Conservation (phyloP, 2,329 filamentous ascomycete genomes). For the Balansia obtecta region DNA sequence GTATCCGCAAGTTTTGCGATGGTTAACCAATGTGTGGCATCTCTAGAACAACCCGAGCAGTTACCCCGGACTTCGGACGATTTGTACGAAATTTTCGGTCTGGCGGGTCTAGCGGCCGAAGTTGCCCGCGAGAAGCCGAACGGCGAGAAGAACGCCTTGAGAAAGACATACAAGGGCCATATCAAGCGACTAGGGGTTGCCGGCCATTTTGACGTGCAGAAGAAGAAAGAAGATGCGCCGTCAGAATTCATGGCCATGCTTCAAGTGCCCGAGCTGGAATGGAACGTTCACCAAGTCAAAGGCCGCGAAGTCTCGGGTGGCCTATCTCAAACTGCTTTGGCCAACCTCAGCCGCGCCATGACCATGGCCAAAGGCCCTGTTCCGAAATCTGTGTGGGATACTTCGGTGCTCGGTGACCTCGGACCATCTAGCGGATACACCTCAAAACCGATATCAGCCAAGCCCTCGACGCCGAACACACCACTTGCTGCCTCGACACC, state of each 20-base stretch:
- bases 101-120: slow-evolving; percentile 44
- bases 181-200: slow-evolving; percentile 51
- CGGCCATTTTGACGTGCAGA: slow-evolving; percentile 46
- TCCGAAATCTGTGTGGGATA: slow-evolving; percentile 43
- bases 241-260: slow-evolving; percentile 42
- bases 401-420: slow-evolving; percentile 45
- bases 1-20: slow-evolving; percentile 10
- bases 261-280: slow-evolving; percentile 40
- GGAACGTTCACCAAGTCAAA: slow-evolving; percentile 40
- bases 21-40: slow-evolving; percentile 30
- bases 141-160: slow-evolving; percentile 53
- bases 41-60: slow-evolving; percentile 36
- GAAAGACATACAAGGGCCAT: slow-evolving; percentile 57
- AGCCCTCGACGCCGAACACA: slow-evolving; percentile 40
- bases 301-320: slow-evolving; percentile 44
- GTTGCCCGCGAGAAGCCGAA: slow-evolving; percentile 52
- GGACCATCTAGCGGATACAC: slow-evolving; percentile 27
- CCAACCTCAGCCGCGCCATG: slow-evolving; percentile 36
- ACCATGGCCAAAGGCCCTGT: slow-evolving; percentile 46
- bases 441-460: slow-evolving; percentile 29
- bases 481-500: slow-evolving; percentile 27
- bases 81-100: slow-evolving; percentile 45
- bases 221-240: slow-evolving; percentile 38
- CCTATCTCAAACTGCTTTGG: slow-evolving; percentile 30
- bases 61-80: slow-evolving; percentile 40